Percentiles rank a stretch among this genome's conserved stretches.
Evolutionary conservation across 2,329 filamentous ascomycete species (phyloP).

Genomic region (Hirsutella thompsonii): DNA sequence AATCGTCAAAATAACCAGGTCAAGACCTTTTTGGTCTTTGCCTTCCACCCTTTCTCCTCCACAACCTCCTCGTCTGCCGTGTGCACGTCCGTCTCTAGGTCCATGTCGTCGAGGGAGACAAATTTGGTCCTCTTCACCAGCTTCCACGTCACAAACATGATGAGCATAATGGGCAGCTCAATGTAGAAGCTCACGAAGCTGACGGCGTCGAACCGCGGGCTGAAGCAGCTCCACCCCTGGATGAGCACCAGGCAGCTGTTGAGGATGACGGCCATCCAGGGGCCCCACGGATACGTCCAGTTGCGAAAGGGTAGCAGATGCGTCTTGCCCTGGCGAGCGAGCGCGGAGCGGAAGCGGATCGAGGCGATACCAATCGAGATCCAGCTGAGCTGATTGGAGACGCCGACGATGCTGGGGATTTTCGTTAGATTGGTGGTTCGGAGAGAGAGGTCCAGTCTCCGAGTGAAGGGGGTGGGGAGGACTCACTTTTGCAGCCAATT

Average conservation of each 20-base stretch:
- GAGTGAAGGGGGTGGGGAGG: not conserved
- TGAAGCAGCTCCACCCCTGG: constrained; percentile 52
- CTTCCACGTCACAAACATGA: constrained; percentile 62
- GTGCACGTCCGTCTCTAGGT: constrained; percentile 49
- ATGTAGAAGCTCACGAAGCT: constrained; percentile 53
- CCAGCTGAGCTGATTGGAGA: constrained; percentile 56
- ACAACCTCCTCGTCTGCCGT: constrained; percentile 24
- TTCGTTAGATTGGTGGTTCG: no score
- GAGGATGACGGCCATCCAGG: constrained; percentile 40
- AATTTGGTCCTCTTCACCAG: constrained; percentile 50
- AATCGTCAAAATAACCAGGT: constrained; percentile 21
- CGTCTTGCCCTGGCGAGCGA: constrained; percentile 44
- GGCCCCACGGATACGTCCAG: constrained; percentile 53
- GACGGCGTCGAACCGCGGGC: constrained; percentile 40
- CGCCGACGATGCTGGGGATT: constrained; percentile 43
- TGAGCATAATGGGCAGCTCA: constrained; percentile 45
- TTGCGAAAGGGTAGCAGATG: constrained; percentile 51
- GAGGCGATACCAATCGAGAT: constrained; percentile 51
- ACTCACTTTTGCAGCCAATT: constrained; percentile 51
- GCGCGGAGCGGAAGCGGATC: constrained; percentile 47
- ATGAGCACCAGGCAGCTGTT: constrained; percentile 48
- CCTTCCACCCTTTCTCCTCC: constrained; percentile 33
- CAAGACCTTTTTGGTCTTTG: constrained; percentile 10
- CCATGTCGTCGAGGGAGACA: constrained; percentile 43
- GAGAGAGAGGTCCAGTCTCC: no score